These are phyloP conservation scores for Coemansia sp. DNA, from an alignment of 192 early-diverging fungal genomes.

Conservation along the genomic window DNA sequence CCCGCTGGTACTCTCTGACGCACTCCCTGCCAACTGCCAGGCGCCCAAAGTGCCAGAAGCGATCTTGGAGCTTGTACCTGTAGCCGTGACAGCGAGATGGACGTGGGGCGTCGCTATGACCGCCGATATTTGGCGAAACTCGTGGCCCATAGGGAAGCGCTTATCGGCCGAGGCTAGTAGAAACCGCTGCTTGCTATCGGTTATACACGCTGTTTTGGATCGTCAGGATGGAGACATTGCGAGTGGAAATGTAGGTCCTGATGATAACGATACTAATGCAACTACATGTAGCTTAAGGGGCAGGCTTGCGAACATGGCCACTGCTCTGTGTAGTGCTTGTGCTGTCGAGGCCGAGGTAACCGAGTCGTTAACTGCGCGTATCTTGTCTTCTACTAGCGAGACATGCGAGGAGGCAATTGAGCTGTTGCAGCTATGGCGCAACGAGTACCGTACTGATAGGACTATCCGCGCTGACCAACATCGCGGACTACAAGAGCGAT, in stretches of 20 bases:
- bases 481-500: background rate
- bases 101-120: slow-evolving; percentile 41
- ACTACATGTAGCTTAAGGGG: background rate
- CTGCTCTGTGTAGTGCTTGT: background rate
- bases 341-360: background rate
- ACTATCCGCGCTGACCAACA: background rate
- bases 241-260: background rate
- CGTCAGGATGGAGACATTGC: background rate
- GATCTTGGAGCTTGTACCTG: slow-evolving; percentile 21
- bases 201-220: background rate
- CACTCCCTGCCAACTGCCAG: slow-evolving; percentile 13
- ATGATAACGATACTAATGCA: background rate
- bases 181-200: slow-evolving; percentile 20
- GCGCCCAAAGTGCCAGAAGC: slow-evolving; percentile 6
- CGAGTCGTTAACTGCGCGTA: slow-evolving; percentile 1
- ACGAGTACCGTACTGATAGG: background rate
- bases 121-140: slow-evolving; percentile 19
- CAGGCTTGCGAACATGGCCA: background rate
- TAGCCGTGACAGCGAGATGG: slow-evolving; percentile 17
- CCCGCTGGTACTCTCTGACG: slow-evolving; percentile 32
- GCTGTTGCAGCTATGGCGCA: slow-evolving; percentile 14
- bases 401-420: slow-evolving; percentile 13
- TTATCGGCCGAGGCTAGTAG: slow-evolving; percentile 34
- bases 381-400: slow-evolving; percentile 5
- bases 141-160: slow-evolving; percentile 43